Conservation (phyloP, 768 basidiomycete genomes). For the Naematelia encephala region DNA sequence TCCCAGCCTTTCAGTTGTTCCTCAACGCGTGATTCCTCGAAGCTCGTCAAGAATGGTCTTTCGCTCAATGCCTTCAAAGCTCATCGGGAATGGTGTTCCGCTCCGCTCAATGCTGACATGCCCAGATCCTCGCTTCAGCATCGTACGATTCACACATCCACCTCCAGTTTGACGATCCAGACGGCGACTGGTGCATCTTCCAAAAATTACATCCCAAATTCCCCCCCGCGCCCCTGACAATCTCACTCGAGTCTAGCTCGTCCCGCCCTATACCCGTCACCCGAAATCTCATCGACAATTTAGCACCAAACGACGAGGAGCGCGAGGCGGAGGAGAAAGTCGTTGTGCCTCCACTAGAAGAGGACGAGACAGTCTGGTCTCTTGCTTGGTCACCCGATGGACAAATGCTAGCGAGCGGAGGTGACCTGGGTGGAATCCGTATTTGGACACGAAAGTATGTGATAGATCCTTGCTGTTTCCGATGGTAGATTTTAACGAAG, state of each 20-base stretch:
- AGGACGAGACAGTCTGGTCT: conserved; percentile 79
- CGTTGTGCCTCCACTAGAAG: conserved; percentile 41
- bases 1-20: neutral
- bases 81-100: neutral
- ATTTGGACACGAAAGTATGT: conserved; percentile 68
- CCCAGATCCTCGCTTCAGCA: conserved; percentile 88
- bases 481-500: neutral
- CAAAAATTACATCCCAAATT: conserved; percentile 59
- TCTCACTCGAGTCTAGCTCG: conserved; percentile 7
- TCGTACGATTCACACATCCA: conserved; percentile 97
- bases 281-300: conserved; percentile 13
- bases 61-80: too few relatives aligned
- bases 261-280: neutral
- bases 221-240: conserved; percentile 23
- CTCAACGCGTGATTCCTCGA: too few relatives aligned
- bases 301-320: conserved; percentile 5
- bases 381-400: conserved; percentile 74
- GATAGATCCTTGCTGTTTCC: neutral
- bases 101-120: neutral
- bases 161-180: conserved; percentile 86
- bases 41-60: too few relatives aligned
- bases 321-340: conserved; percentile 24
- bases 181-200: conserved; percentile 90
- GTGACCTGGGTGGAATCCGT: conserved; percentile 77
- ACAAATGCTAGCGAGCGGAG: conserved; percentile 76